A percentile compares a stretch with the other conserved stretches of the same genome.
phyloP scores from a whole-genome alignment of 2,329 filamentous ascomycete species.

The Sporothrix curviconia region DNA sequence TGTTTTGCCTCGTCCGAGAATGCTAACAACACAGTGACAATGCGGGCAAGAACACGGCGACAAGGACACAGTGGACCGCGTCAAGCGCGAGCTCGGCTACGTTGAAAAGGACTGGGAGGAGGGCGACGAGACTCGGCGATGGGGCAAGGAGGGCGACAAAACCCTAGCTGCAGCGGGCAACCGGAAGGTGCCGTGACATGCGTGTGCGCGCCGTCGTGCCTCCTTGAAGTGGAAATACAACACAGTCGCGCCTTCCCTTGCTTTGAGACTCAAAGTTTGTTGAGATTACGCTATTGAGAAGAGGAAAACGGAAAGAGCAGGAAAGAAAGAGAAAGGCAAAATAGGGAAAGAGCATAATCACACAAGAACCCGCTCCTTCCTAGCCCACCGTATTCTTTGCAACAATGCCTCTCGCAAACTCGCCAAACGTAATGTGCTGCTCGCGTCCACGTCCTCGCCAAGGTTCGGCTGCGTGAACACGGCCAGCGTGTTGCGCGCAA shows the following conservation, averaged over 20 bases:
- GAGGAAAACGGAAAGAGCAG: neutral
- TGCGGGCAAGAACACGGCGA: constrained; percentile 88
- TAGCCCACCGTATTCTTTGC: constrained; percentile 49
- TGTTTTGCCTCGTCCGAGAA: too few relatives aligned
- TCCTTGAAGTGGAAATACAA: too few relatives aligned
- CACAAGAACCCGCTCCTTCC: neutral
- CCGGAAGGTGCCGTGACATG: too few relatives aligned
- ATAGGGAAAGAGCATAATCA: neutral
- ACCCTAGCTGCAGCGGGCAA: too few relatives aligned
- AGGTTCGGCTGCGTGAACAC: constrained; percentile 97
- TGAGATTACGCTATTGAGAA: too few relatives aligned
- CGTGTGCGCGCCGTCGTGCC: too few relatives aligned
- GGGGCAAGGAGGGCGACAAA: constrained; percentile 56
- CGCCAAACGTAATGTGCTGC: constrained; percentile 63
- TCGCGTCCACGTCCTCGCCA: constrained; percentile 67
- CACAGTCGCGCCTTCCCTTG: too few relatives aligned
- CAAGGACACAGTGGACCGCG: constrained; percentile 65
- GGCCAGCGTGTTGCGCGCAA: constrained; percentile 82
- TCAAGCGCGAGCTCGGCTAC: constrained; percentile 83
- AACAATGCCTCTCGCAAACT: constrained; percentile 61
- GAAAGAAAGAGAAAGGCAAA: neutral
- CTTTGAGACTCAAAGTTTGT: too few relatives aligned
- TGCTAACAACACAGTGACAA: constrained; percentile 56
- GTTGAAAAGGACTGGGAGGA: constrained; percentile 75
- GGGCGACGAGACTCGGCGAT: constrained; percentile 77